Percentiles rank a stretch among this genome's conserved stretches.
Evolutionary conservation across 495 filamentous ascomycete species (phyloP).

Genomic region (Saxophila tyrrhenica): DNA sequence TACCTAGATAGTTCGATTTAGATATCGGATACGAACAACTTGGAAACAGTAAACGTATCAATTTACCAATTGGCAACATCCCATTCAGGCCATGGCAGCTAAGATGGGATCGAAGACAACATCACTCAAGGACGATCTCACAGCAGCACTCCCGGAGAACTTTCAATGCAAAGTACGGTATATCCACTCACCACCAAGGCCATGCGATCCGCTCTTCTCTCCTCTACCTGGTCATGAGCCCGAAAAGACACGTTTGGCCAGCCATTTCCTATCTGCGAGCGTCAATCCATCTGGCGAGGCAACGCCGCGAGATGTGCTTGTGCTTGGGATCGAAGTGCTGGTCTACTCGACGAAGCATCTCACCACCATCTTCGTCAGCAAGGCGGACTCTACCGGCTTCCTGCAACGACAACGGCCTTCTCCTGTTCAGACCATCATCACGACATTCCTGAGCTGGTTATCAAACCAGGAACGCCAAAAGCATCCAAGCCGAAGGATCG

Average conservation of each 20-base stretch:
- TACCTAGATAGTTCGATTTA: too few relatives aligned
- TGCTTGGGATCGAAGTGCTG: constrained; percentile 61
- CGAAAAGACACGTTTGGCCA: constrained; percentile 73
- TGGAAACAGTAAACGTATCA: too few relatives aligned
- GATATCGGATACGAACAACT: too few relatives aligned
- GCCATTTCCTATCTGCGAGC: constrained; percentile 71
- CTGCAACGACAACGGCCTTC: constrained; percentile 56
- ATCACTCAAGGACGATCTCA: constrained; percentile 35
- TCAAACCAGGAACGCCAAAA: constrained; percentile 49
- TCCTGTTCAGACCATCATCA: constrained; percentile 57
- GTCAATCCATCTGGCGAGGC: constrained; percentile 34
- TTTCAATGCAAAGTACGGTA: constrained; percentile 68
- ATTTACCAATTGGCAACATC: too few relatives aligned
- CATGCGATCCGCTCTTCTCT: constrained; percentile 62
- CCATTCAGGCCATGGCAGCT: too few relatives aligned
- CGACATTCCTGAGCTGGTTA: constrained; percentile 66
- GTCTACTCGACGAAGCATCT: constrained; percentile 63
- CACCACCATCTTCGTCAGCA: constrained; percentile 86
- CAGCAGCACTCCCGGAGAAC: constrained; percentile 57
- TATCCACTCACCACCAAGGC: constrained; percentile 71
- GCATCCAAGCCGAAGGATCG: constrained; percentile 51
- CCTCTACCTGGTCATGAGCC: constrained; percentile 57
- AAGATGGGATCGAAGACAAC: background rate
- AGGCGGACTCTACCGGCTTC: constrained; percentile 92
- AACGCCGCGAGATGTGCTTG: constrained; percentile 32